These are phyloP conservation scores for Solanum appendiculatum DNA, from an alignment of 257 asterid genomes.

Conservation along the genomic window DNA sequence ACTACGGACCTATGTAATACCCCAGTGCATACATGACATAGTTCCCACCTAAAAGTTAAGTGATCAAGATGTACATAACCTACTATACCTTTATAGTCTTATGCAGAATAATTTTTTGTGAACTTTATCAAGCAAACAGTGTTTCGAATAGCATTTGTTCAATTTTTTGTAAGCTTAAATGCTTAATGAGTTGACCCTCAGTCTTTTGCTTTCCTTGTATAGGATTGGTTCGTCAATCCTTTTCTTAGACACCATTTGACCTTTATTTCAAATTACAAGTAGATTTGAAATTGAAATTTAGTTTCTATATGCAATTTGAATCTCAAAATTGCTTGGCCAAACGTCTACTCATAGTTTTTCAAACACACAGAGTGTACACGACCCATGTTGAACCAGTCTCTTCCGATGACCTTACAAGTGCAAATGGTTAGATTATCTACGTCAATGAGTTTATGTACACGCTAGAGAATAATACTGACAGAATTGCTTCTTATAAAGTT, in stretches of 20 bases:
- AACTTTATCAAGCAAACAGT: background rate
- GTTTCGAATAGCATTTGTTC: background rate
- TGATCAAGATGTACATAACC: background rate
- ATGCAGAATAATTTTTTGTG: no score
- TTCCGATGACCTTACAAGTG: background rate
- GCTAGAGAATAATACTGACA: background rate
- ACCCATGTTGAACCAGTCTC: background rate
- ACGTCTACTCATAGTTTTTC: no score
- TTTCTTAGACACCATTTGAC: background rate
- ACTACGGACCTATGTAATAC: no score
- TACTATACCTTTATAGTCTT: no score
- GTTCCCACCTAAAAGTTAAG: no score
- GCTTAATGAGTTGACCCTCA: background rate
- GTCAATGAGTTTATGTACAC: background rate
- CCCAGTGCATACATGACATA: no score
- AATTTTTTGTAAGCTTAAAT: background rate
- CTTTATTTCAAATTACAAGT: no score
- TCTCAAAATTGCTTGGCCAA: background rate
- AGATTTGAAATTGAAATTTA: background rate
- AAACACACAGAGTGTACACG: background rate
- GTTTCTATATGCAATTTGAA: no score
- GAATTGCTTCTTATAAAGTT: background rate
- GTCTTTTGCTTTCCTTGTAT: background rate
- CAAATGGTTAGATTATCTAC: background rate
- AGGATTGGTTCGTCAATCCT: background rate